Base-by-base conservation (phyloP, 2,329 filamentous ascomycete species). In the Akanthomyces dipterigenus region DNA sequence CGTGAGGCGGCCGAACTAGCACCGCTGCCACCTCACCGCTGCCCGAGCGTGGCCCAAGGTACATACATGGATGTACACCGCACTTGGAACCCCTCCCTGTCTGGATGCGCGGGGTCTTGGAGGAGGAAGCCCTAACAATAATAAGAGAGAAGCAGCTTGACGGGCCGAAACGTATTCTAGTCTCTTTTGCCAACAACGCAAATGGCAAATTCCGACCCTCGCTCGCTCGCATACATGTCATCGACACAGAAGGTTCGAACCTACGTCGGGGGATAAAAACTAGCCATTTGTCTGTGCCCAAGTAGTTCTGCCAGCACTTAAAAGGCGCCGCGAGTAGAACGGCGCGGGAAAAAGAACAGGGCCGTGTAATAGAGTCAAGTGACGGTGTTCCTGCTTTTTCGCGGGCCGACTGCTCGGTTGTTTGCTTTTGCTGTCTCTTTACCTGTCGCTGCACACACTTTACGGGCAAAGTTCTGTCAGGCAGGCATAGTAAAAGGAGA, bases 21-120 rank as follows among this genome's bases (percentile, higher is more conserved):
- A 59, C 56, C 56, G 56, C 56, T n/a, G 46, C 56, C 56, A 59
- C 56, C 38, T 51, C 46, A 59, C 56, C 36, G 56, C 56, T 46
- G 55, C 55, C 45, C 28, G 36, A 34, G 24, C 11, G 43, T 49
- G 55, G 45, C 55, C 55, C 31, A 50, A 58, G 18, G 55, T 50
- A 58, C 55, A 57, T 58, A 2, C 14, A 42, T 55, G 14, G 2
- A 38, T 22, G 45, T 46, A 49, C 43, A 58, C 55, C 55, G 55
- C 34, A 49, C 28, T 14, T 48, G 26, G n/a, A 43, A 14, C 22
- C 14, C 5, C 11, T 48, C 2, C 28, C 36, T 38, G 36, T 26
- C 22, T 26, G 22, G 7, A 18, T 48, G 18, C 14, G 3, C 45
- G 24, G n/a, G 22, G 7, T 22, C 14, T 26, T 3, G 5, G 1